Percentiles rank a stretch among this genome's conserved stretches.
phyloP scores from a whole-genome alignment of 2,329 filamentous ascomycete genomes.

The Dothideomycetidae sp. region DNA sequence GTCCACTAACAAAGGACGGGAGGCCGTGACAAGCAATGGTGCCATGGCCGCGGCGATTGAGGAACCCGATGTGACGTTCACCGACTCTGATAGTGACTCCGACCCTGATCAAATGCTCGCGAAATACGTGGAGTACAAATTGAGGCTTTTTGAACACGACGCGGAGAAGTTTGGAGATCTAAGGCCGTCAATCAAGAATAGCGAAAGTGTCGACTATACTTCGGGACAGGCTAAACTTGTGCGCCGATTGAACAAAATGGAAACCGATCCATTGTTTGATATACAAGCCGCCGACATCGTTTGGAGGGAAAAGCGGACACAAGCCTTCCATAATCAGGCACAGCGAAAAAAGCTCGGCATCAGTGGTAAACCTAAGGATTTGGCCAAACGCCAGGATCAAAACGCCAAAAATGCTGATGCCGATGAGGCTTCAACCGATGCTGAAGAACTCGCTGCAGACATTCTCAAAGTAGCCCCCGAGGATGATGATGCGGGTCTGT shows the following conservation, averaged over 20 bases:
- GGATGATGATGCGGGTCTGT: slow-evolving; percentile 41
- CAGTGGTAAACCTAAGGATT: slow-evolving; percentile 10
- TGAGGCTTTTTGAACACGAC: slow-evolving; percentile 33
- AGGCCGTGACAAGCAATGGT: not conserved
- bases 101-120: slow-evolving; percentile 44
- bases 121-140: slow-evolving; percentile 62
- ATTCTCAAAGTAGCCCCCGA: slow-evolving; percentile 25
- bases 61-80: slow-evolving; percentile 25
- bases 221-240: slow-evolving; percentile 47
- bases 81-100: slow-evolving; percentile 36
- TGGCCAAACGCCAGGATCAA: not conserved
- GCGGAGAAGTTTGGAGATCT: slow-evolving; percentile 41
- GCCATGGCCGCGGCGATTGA: not conserved
- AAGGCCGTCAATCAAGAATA: slow-evolving; percentile 23
- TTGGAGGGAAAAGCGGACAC: slow-evolving; percentile 32
- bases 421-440: slow-evolving; percentile 18
- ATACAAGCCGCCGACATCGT: slow-evolving; percentile 30
- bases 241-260: slow-evolving; percentile 61
- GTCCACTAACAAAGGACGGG: slow-evolving; percentile 1
- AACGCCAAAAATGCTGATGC: not conserved
- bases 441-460: slow-evolving; percentile 26
- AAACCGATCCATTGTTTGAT: slow-evolving; percentile 45
- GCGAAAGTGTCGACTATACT: slow-evolving; percentile 14
- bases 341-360: slow-evolving; percentile 20
- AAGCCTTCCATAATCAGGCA: slow-evolving; percentile 28